Evolutionary conservation across 768 basidiomycete species (phyloP).

Genomic region (Punctularia strigosozonata): DNA sequence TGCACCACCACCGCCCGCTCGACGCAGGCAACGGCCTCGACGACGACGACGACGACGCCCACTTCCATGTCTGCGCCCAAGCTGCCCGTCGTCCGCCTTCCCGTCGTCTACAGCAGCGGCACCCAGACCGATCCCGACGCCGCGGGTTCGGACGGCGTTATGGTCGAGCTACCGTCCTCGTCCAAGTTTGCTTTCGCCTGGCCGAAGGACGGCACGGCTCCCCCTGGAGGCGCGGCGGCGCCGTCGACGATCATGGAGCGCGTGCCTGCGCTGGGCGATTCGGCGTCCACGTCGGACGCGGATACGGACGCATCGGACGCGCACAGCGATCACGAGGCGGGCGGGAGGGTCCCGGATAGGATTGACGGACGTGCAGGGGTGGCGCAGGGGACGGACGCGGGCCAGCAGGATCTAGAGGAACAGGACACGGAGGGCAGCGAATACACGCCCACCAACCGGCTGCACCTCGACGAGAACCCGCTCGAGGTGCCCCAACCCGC

Average conservation of each 20-base stretch:
- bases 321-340: slow-evolving; percentile 10
- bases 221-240: too few relatives aligned
- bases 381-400: too few relatives aligned
- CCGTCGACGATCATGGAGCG: too few relatives aligned
- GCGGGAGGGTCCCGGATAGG: too few relatives aligned
- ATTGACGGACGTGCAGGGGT: too few relatives aligned
- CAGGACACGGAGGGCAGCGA: slow-evolving; percentile 13
- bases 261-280: too few relatives aligned
- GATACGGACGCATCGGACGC: slow-evolving; percentile 41
- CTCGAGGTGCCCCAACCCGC: slow-evolving; percentile 17
- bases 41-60: slow-evolving; percentile 3
- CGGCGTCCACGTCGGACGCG: slow-evolving; percentile 39
- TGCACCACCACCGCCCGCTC: slow-evolving; percentile 1
- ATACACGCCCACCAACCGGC: slow-evolving; percentile 19
- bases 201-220: slow-evolving; percentile 33
- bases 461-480: slow-evolving; percentile 19
- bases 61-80: slow-evolving; percentile 18
- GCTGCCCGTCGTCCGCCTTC: slow-evolving; percentile 40
- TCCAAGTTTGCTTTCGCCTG: slow-evolving; percentile 54
- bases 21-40: slow-evolving; percentile 4
- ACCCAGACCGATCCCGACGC: slow-evolving; percentile 29
- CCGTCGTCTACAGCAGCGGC: slow-evolving; percentile 23
- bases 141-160: slow-evolving; percentile 30
- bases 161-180: slow-evolving; percentile 31
- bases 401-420: too few relatives aligned